Percentiles rank a stretch among this genome's conserved stretches.
Evolutionary conservation across 345 rosid genomes (phyloP).

Genomic region (Mangifera indica): DNA sequence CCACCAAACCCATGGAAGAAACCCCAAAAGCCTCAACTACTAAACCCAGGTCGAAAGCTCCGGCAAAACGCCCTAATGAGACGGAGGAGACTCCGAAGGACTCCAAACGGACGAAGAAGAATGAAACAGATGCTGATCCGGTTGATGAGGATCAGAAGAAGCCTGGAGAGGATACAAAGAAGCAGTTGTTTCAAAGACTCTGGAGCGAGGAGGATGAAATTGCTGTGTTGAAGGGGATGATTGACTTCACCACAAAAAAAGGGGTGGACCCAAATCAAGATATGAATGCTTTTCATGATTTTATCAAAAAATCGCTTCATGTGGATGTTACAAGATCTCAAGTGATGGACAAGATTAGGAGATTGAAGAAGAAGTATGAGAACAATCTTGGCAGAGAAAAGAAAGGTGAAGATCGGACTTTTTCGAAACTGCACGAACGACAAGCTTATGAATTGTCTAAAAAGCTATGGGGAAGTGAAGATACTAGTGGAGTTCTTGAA

Average conservation of each 20-base stretch:
- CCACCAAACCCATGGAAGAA: conserved; percentile 30
- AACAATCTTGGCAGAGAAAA: conserved; percentile 23
- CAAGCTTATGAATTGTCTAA: conserved; percentile 36
- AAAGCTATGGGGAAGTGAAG: conserved; percentile 37
- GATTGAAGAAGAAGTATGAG: conserved; percentile 42
- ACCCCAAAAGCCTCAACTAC: conserved; percentile 17
- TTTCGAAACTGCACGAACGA: conserved; percentile 33
- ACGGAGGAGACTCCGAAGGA: conserved; percentile 8
- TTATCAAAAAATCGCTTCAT: conserved; percentile 40
- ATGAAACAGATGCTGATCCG: conserved; percentile 10
- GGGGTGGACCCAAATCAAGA: conserved; percentile 36
- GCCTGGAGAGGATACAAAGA: conserved; percentile 41
- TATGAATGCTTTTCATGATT: conserved; percentile 37
- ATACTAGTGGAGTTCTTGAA: conserved; percentile 16
- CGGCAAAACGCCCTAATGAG: conserved; percentile 27
- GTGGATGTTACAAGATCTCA: conserved; percentile 37
- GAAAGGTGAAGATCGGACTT: conserved; percentile 25
- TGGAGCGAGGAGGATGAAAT: conserved; percentile 55
- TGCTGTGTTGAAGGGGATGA: conserved; percentile 42
- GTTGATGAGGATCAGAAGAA: conserved; percentile 25
- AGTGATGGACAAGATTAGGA: conserved; percentile 40
- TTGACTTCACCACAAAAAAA: conserved; percentile 32
- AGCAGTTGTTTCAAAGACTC: conserved; percentile 42
- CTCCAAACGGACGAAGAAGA: conserved; percentile 33
- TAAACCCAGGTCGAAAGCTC: conserved; percentile 16